phyloP scores from a whole-genome alignment of 2,329 filamentous ascomycete genomes.

The Fusarium foetens region DNA sequence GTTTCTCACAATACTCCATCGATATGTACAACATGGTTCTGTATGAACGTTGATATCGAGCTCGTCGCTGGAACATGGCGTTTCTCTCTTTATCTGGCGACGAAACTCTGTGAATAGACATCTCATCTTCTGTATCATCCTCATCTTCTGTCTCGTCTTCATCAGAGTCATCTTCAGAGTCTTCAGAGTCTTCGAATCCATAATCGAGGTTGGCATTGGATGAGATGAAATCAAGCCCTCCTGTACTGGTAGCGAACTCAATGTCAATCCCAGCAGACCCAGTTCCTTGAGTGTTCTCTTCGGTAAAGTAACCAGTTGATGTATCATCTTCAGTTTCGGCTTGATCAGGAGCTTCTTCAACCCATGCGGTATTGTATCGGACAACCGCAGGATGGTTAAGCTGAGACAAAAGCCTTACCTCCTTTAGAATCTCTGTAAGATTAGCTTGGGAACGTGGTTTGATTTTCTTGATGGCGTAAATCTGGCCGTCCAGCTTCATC shows the following conservation, averaged over 20 bases:
- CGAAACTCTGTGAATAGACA: conserved; percentile 38
- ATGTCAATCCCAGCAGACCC: conserved; percentile 57
- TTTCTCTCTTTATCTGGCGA: conserved; percentile 49
- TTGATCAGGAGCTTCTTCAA: conserved; percentile 74
- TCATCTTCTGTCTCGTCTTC: conserved; percentile 60
- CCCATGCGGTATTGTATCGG: conserved; percentile 95
- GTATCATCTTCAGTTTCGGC: conserved; percentile 67
- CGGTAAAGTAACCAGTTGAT: conserved; percentile 60
- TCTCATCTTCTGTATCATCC: conserved; percentile 52
- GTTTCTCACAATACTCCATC: conserved; percentile 98
- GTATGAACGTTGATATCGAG: conserved; percentile 61
- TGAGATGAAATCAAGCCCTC: conserved; percentile 92
- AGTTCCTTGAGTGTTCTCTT: conserved; percentile 50
- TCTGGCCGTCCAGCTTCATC: conserved; percentile 91
- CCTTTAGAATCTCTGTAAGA: conserved; percentile 83
- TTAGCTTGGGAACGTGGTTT: conserved; percentile 81
- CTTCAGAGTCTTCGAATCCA: conserved; percentile 63
- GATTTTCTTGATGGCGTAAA: conserved; percentile 98
- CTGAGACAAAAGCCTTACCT: conserved; percentile 89
- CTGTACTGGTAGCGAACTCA: conserved; percentile 76
- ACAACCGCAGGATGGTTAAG: conserved; percentile 89
- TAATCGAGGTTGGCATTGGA: conserved; percentile 85
- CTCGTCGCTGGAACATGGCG: conserved; percentile 44
- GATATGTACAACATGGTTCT: conserved; percentile 92
- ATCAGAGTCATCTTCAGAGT: conserved; percentile 58